Conservation (phyloP, 352 stramenopile genomes). For the Pythium guiyangense region DNA sequence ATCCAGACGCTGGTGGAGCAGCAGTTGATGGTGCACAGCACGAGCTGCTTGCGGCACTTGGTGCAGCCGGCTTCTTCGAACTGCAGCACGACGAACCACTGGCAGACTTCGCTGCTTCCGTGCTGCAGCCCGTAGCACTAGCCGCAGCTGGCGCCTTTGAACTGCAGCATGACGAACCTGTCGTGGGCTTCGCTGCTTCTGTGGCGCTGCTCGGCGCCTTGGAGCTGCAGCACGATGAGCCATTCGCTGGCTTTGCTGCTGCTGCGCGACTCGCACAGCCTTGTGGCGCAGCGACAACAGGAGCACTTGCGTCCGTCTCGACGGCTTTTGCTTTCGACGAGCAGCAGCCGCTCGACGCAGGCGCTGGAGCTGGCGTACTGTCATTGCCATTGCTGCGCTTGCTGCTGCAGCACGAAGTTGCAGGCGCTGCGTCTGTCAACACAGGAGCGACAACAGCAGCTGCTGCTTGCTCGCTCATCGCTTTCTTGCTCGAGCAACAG, state of each 20-base stretch:
- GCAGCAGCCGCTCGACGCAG: conserved; percentile 5
- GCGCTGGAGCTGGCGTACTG: no score
- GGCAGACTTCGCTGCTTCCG: background rate
- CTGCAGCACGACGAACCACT: background rate
- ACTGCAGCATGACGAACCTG: no score
- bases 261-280: background rate
- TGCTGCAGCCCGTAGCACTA: background rate
- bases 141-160: no score
- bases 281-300: no score
- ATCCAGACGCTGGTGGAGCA: no score
- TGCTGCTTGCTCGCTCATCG: background rate
- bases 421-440: background rate
- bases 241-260: no score
- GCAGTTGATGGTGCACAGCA: no score
- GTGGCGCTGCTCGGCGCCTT: no score
- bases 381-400: background rate
- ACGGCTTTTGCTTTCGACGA: conserved; percentile 11
- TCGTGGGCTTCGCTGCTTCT: no score
- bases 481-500: conserved; percentile 4
- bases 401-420: conserved; percentile 6
- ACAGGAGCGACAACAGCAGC: background rate
- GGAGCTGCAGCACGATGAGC: no score
- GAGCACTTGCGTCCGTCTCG: background rate
- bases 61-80: background rate
- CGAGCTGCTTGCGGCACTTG: background rate